These are phyloP conservation scores for Neopestalotiopsis sp. DNA, from an alignment of 2,329 filamentous ascomycete species.

Conservation along the genomic window DNA sequence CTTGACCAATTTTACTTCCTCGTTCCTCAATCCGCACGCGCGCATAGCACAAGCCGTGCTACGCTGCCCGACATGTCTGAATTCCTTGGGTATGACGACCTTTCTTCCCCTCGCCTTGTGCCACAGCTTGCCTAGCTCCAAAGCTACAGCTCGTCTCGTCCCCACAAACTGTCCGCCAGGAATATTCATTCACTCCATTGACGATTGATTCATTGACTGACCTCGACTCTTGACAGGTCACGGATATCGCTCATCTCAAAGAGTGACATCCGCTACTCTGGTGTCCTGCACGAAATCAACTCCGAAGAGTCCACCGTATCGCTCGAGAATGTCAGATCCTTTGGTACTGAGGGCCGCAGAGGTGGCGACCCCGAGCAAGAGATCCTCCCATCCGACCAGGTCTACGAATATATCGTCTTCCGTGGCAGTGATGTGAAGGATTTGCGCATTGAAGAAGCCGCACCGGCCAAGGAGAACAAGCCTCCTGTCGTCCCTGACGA, in stretches of 20 bases:
- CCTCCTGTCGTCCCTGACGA: conserved; percentile 87
- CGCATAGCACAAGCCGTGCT: conserved; percentile 25
- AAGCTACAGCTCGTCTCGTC: conserved; percentile 16
- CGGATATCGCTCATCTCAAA: conserved; percentile 96
- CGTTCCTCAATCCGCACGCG: conserved; percentile 19
- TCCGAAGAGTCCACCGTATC: conserved; percentile 96
- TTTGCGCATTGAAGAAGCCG: conserved; percentile 86
- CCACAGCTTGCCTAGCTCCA: conserved; percentile 14
- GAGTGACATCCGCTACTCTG: conserved; percentile 98
- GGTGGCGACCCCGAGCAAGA: conserved; percentile 75
- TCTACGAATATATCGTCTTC: conserved; percentile 99
- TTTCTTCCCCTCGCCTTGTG: conserved; percentile 12
- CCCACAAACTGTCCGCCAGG: conserved; percentile 10
- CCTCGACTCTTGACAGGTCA: conserved; percentile 61
- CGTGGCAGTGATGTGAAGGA: conserved; percentile 98
- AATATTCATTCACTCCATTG: conserved; percentile 5
- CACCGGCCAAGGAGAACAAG: conserved; percentile 75
- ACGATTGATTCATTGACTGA: conserved; percentile 23
- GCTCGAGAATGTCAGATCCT: conserved; percentile 93
- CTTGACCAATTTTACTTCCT: conserved; percentile 23
- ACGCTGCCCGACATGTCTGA: conserved; percentile 56
- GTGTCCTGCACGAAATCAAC: conserved; percentile 96
- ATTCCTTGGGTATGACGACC: conserved; percentile 59
- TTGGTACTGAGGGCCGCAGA: conserved; percentile 90
- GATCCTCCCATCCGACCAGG: conserved; percentile 80